phyloP scores from a whole-genome alignment of 2,329 filamentous ascomycete species.

The Phoma sp. region DNA sequence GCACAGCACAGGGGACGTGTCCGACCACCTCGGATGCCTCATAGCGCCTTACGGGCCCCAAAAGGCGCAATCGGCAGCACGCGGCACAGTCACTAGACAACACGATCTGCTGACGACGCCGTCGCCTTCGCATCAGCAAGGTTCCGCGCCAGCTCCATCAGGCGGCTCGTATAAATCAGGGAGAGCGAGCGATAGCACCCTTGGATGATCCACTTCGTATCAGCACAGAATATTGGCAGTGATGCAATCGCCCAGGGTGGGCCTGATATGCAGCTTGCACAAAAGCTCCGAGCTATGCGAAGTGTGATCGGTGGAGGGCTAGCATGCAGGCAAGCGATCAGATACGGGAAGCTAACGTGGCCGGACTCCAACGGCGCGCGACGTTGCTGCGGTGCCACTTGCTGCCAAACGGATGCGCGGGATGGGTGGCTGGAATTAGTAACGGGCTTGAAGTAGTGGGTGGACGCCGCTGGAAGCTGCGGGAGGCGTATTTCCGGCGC shows the following conservation, averaged over 20 bases:
- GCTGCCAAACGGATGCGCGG: too few relatives aligned
- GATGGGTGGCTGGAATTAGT: not conserved
- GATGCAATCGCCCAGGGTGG: not conserved
- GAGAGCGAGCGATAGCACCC: not conserved
- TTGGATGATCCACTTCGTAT: conserved; percentile 6
- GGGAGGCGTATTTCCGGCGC: not conserved
- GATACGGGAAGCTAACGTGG: too few relatives aligned
- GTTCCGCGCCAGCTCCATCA: not conserved
- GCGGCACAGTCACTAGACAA: too few relatives aligned
- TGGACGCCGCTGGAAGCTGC: not conserved
- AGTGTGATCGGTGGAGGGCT: not conserved
- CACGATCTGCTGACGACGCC: not conserved
- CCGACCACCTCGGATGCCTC: not conserved
- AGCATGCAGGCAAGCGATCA: not conserved
- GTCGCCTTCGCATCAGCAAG: not conserved
- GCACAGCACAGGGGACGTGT: too few relatives aligned
- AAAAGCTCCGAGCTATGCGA: not conserved
- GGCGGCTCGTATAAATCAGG: not conserved
- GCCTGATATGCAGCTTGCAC: not conserved
- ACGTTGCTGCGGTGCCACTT: not conserved
- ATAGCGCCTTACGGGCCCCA: not conserved
- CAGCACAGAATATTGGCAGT: not conserved
- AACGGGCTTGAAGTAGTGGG: not conserved
- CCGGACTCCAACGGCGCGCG: not conserved
- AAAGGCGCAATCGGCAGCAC: not conserved